phyloP scores from a whole-genome alignment of 768 basidiomycete genomes.

The Xanthoconium stramineum region DNA sequence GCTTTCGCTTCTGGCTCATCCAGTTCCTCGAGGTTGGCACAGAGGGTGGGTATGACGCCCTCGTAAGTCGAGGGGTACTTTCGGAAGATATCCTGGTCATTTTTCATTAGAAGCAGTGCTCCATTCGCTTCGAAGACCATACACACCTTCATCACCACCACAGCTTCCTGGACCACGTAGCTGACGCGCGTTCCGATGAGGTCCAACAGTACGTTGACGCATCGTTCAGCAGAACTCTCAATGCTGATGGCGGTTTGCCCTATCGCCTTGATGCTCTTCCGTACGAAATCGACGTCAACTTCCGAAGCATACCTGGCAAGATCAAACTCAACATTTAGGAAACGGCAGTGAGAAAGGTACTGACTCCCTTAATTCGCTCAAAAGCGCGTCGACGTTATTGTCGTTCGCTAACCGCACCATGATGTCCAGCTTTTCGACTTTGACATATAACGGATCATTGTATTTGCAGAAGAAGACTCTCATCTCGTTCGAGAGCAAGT shows the following conservation, averaged over 20 bases:
- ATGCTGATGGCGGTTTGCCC: slow-evolving; percentile 97
- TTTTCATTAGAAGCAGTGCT: neutral
- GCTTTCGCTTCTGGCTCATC: slow-evolving; percentile 99
- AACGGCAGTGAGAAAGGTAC: slow-evolving; percentile 25
- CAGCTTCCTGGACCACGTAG: slow-evolving; percentile 97
- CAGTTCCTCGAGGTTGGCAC: slow-evolving; percentile 91
- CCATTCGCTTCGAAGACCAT: neutral
- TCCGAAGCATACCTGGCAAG: slow-evolving; percentile 83
- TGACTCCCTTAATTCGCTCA: slow-evolving; percentile 95
- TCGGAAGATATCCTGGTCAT: slow-evolving; percentile 87
- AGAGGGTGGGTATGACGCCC: slow-evolving; percentile 93
- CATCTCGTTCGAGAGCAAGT: slow-evolving; percentile 93
- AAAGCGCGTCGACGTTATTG: slow-evolving; percentile 87
- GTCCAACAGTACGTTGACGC: slow-evolving; percentile 90
- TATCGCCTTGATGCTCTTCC: slow-evolving; percentile 91
- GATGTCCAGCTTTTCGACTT: slow-evolving; percentile 97
- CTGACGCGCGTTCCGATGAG: slow-evolving; percentile 90
- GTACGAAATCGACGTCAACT: slow-evolving; percentile 97
- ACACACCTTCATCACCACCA: slow-evolving; percentile 95
- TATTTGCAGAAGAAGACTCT: slow-evolving; percentile 99
- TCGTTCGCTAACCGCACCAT: slow-evolving; percentile 94
- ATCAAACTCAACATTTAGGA: slow-evolving; percentile 1
- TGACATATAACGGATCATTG: slow-evolving; percentile 98
- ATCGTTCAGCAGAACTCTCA: slow-evolving; percentile 87
- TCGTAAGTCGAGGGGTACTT: slow-evolving; percentile 97